phyloP scores from a whole-genome alignment of 129 eudicot genomes.

The Pseudognaphalium luteoalbum region DNA sequence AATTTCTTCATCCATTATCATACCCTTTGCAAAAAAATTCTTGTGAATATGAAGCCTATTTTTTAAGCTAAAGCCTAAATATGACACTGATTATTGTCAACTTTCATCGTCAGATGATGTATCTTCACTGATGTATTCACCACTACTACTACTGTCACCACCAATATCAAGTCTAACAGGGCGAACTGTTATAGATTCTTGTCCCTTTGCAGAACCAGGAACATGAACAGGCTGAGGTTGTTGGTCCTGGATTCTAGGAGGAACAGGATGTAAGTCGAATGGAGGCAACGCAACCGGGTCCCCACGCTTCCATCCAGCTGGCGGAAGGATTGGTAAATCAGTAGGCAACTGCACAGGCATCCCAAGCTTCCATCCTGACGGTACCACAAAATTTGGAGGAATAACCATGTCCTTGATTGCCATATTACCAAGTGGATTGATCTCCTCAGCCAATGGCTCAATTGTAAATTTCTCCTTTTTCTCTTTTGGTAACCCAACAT shows the following conservation, averaged over 20 bases:
- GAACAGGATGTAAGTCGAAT: conserved; percentile 52
- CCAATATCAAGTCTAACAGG: neutral
- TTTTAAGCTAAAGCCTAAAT: too few relatives aligned
- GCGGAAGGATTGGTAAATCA: conserved; percentile 74
- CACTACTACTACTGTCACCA: neutral
- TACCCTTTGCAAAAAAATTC: neutral
- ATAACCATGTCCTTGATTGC: conserved; percentile 51
- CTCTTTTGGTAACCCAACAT: conserved; percentile 77
- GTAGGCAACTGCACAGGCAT: conserved; percentile 92
- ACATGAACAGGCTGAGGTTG: neutral
- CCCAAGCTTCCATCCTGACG: conserved; percentile 97
- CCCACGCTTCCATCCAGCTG: conserved; percentile 99
- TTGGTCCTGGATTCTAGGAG: conserved; percentile 40
- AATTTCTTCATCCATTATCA: neutral
- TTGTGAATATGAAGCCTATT: too few relatives aligned
- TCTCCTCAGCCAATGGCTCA: conserved; percentile 67
- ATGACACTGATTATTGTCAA: conserved; percentile 30
- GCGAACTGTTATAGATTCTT: neutral
- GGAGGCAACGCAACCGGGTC: conserved; percentile 88
- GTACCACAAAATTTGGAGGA: conserved; percentile 76
- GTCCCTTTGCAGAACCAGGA: neutral
- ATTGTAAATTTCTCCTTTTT: conserved; percentile 50
- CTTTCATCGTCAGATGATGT: neutral
- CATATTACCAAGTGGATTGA: conserved; percentile 45
- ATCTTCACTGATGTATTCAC: conserved; percentile 2